Evolutionary conservation across 805 yeast species (phyloP).

Genomic region (Kuraishia hungarica): DNA sequence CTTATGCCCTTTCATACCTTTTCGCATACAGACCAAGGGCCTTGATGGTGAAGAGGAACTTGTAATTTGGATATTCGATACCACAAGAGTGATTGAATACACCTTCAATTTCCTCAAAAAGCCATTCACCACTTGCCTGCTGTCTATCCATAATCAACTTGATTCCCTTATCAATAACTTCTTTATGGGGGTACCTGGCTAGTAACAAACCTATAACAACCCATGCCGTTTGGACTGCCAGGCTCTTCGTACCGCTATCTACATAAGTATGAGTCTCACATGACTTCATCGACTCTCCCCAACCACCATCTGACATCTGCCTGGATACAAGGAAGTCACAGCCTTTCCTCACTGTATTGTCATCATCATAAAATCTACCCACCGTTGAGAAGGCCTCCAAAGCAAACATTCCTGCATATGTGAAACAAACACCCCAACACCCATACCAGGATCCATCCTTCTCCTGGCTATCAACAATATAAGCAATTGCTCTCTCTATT

Average conservation of each 20-base stretch:
- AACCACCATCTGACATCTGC: slow-evolving; percentile 88
- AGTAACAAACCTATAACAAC: slow-evolving; percentile 72
- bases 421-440: slow-evolving; percentile 94
- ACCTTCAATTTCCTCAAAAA: slow-evolving; percentile 81
- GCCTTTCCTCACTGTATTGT: slow-evolving; percentile 57
- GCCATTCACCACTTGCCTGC: slow-evolving; percentile 72
- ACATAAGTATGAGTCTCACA: slow-evolving; percentile 77
- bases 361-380: slow-evolving; percentile 53
- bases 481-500: slow-evolving; percentile 64
- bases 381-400: slow-evolving; percentile 79
- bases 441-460: slow-evolving; percentile 97
- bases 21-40: slow-evolving; percentile 71
- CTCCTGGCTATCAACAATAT: slow-evolving; percentile 60
- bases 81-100: slow-evolving; percentile 90
- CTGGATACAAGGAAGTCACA: slow-evolving; percentile 76
- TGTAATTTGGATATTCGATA: slow-evolving; percentile 92
- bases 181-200: slow-evolving; percentile 70
- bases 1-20: slow-evolving; percentile 8
- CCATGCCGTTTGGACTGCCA: slow-evolving; percentile 92
- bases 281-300: slow-evolving; percentile 94
- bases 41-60: slow-evolving; percentile 82
- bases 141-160: slow-evolving; percentile 59
- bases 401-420: slow-evolving; percentile 98
- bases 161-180: slow-evolving; percentile 57
- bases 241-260: slow-evolving; percentile 44